Conservation (phyloP, 2,329 filamentous ascomycete genomes). For the Scolecobasidium constrictum region DNA sequence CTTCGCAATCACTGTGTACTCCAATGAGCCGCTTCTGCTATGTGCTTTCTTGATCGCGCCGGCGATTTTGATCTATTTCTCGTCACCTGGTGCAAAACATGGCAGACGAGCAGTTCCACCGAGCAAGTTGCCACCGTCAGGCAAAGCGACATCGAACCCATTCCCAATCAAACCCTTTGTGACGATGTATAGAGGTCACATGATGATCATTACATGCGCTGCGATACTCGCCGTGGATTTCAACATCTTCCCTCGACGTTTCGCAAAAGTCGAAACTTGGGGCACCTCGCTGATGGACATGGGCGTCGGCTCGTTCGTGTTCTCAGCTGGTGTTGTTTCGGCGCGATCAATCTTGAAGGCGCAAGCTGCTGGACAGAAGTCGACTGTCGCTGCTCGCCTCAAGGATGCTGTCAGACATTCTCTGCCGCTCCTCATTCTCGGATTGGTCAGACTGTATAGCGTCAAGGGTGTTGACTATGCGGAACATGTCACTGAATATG, state of each 20-base stretch:
- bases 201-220: constrained; percentile 83
- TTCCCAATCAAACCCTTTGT: constrained; percentile 83
- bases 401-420: constrained; percentile 64
- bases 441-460: constrained; percentile 68
- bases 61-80: constrained; percentile 43
- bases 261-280: constrained; percentile 99
- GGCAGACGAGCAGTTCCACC: not conserved
- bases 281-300: constrained; percentile 98
- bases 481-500: constrained; percentile 94
- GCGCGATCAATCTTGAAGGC: constrained; percentile 70
- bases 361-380: constrained; percentile 39
- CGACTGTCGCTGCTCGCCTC: constrained; percentile 48
- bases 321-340: constrained; percentile 83
- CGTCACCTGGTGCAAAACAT: constrained; percentile 16
- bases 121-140: not conserved
- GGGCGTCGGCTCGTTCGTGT: constrained; percentile 95
- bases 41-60: constrained; percentile 64
- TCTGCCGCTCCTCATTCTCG: constrained; percentile 69
- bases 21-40: constrained; percentile 61
- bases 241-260: constrained; percentile 79
- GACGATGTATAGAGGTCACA: constrained; percentile 79
- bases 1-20: constrained; percentile 78
- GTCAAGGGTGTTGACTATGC: constrained; percentile 95
- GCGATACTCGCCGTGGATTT: constrained; percentile 98
- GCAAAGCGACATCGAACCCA: not conserved